phyloP scores from a whole-genome alignment of 2,329 filamentous ascomycete genomes.

The Triangularia setosa region DNA sequence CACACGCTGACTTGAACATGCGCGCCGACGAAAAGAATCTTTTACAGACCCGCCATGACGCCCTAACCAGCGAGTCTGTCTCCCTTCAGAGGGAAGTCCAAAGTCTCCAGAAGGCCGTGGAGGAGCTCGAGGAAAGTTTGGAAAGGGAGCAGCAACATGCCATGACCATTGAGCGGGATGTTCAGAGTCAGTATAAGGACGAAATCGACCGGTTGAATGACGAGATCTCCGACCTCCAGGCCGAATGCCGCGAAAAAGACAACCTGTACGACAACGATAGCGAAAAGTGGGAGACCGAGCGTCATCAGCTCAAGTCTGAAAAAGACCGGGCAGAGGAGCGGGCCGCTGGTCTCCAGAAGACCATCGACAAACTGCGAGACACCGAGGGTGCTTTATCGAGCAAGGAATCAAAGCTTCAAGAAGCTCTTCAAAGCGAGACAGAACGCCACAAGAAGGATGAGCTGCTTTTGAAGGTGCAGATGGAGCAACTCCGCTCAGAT shows the following conservation, averaged over 20 bases:
- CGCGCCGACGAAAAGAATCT: conserved; percentile 64
- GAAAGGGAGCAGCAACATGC: conserved; percentile 55
- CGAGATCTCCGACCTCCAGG: conserved; percentile 60
- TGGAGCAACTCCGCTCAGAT: conserved; percentile 69
- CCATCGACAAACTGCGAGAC: conserved; percentile 66
- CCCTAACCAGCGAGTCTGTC: conserved; percentile 61
- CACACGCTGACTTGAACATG: conserved; percentile 56
- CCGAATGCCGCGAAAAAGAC: conserved; percentile 65
- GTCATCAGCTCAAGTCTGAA: conserved; percentile 61
- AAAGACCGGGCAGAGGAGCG: conserved; percentile 64
- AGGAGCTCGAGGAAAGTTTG: conserved; percentile 46
- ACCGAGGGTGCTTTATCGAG: conserved; percentile 63
- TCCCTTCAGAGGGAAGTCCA: conserved; percentile 63
- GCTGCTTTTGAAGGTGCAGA: conserved; percentile 64
- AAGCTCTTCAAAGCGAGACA: conserved; percentile 65
- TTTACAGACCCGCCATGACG: conserved; percentile 65
- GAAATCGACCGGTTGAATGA: conserved; percentile 54
- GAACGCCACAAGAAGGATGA: conserved; percentile 71
- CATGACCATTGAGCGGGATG: conserved; percentile 56
- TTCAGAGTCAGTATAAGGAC: conserved; percentile 50
- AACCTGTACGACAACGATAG: conserved; percentile 66
- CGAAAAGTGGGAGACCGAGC: conserved; percentile 69
- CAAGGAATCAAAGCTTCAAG: conserved; percentile 64
- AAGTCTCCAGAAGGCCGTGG: conserved; percentile 43
- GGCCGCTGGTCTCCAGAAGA: conserved; percentile 63